Conservation (phyloP, 2,329 filamentous ascomycete genomes). For the Aspergillus niger region DNA sequence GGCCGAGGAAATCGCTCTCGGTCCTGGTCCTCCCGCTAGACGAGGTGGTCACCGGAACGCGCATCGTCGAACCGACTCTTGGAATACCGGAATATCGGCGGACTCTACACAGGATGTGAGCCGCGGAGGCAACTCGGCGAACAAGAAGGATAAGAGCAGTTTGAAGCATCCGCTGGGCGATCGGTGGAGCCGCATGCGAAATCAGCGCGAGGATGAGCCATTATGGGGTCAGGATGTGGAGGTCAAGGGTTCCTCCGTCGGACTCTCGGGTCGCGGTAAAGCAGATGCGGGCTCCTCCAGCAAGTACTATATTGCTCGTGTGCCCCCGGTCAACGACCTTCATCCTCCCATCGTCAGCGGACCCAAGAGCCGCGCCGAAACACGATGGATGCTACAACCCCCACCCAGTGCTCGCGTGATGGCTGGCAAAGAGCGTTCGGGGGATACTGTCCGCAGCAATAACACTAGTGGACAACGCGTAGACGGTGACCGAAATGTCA, state of each 20-base stretch:
- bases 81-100: conserved; percentile 55
- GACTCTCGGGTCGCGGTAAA: conserved; percentile 45
- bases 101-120: conserved; percentile 33
- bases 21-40: conserved; percentile 70
- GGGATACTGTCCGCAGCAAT: conserved; percentile 23
- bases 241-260: conserved; percentile 57
- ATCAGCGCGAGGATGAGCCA: conserved; percentile 85
- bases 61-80: conserved; percentile 56
- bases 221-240: conserved; percentile 70
- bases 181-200: conserved; percentile 75
- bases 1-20: conserved; percentile 81
- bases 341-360: conserved; percentile 82
- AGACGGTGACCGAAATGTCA: conserved; percentile 14
- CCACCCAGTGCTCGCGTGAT: conserved; percentile 88
- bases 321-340: conserved; percentile 80
- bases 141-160: conserved; percentile 52
- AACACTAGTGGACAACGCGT: conserved; percentile 20
- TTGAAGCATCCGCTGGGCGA: conserved; percentile 45
- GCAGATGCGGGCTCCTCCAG: conserved; percentile 41
- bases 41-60: conserved; percentile 55
- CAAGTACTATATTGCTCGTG: conserved; percentile 63
- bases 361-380: conserved; percentile 68
- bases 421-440: conserved; percentile 70
- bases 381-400: conserved; percentile 89
- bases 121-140: conserved; percentile 25